Conservation (phyloP, 371 early-diverging fungal genomes). For the Chytridium lagenaria region DNA sequence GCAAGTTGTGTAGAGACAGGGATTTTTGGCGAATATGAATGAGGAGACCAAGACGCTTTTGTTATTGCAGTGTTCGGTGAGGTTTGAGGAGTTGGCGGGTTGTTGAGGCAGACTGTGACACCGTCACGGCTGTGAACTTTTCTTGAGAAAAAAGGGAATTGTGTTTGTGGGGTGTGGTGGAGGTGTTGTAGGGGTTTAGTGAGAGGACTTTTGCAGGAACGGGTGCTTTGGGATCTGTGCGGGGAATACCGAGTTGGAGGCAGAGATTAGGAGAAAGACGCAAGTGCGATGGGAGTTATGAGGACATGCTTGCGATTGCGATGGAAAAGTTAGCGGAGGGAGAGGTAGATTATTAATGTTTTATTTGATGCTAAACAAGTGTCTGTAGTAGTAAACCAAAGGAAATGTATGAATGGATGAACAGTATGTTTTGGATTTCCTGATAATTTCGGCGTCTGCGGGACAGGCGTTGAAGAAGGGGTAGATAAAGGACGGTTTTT, state of each 20-base stretch:
- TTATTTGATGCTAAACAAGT: background rate
- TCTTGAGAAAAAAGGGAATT: background rate
- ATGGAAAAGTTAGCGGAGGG: background rate
- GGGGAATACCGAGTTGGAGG: no score
- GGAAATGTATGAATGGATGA: constrained; percentile 21
- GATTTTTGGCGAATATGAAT: background rate
- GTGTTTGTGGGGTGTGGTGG: no score
- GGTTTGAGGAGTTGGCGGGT: background rate
- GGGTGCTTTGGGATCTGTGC: no score
- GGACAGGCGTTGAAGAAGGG: constrained; percentile 28
- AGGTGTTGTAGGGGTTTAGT: no score
- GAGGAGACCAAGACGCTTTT: background rate
- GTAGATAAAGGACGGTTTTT: constrained; percentile 20
- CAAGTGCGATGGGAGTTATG: background rate
- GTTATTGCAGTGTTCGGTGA: background rate
- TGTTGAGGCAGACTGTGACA: background rate
- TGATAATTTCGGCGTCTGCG: constrained; percentile 17
- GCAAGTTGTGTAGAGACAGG: no score
- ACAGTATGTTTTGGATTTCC: constrained; percentile 9
- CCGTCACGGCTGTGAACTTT: background rate
- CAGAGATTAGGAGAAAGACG: background rate
- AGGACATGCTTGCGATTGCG: constrained; percentile 1
- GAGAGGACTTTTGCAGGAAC: no score
- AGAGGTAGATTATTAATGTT: background rate
- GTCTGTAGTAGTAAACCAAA: background rate